phyloP scores from a whole-genome alignment of 2,329 filamentous ascomycete genomes.

The Daldinia eschscholtzii region DNA sequence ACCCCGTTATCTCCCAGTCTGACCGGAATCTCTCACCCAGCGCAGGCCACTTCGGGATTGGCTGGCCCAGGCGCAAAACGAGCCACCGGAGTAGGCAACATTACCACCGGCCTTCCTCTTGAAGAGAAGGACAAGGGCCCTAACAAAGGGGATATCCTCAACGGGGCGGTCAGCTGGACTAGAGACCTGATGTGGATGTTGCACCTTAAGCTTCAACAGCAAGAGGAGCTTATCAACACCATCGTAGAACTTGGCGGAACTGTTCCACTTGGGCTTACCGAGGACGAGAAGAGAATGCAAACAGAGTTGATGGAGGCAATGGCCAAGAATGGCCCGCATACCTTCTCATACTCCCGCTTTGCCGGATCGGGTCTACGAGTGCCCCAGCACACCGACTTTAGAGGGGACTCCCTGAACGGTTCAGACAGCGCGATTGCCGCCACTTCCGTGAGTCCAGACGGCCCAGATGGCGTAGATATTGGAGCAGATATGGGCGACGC shows the following conservation, averaged over 20 bases:
- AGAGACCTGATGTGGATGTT: constrained; percentile 98
- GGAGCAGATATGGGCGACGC: constrained; percentile 63
- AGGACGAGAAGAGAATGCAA: constrained; percentile 96
- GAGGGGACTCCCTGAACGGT: constrained; percentile 79
- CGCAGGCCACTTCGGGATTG: constrained; percentile 85
- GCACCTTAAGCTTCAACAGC: constrained; percentile 87
- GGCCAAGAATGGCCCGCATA: constrained; percentile 79
- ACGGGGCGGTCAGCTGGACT: constrained; percentile 96
- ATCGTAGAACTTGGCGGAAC: constrained; percentile 79
- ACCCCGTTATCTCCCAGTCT: constrained; percentile 88
- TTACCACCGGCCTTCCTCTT: constrained; percentile 90
- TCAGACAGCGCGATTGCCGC: constrained; percentile 56
- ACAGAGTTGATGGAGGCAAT: constrained; percentile 91
- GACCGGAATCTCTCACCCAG: constrained; percentile 75
- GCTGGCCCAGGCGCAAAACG: constrained; percentile 87
- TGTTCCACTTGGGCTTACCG: constrained; percentile 84
- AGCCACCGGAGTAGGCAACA: constrained; percentile 82
- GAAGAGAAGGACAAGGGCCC: constrained; percentile 99
- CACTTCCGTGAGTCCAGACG: constrained; percentile 67
- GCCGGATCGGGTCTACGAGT: constrained; percentile 89
- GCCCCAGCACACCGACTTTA: constrained; percentile 91
- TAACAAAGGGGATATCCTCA: constrained; percentile 98
- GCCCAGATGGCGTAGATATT: constrained; percentile 55
- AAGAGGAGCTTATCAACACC: constrained; percentile 84
- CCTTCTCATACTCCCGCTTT: constrained; percentile 86